These are phyloP conservation scores for Alternaria conjuncta DNA, from an alignment of 2,329 filamentous ascomycete genomes.

Conservation along the genomic window DNA sequence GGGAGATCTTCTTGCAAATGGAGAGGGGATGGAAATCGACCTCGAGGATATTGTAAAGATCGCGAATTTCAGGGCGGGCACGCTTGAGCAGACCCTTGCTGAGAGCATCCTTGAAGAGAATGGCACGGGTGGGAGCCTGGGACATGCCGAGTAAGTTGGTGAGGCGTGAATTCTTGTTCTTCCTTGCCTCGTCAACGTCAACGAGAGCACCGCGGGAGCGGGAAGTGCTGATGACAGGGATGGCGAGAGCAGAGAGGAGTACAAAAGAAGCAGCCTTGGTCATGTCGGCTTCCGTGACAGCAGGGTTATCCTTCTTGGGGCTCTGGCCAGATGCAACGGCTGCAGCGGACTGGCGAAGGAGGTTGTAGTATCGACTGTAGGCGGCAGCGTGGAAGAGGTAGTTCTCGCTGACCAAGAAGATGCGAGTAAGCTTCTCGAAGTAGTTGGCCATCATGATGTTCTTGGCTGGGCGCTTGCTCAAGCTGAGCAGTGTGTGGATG, in stretches of 20 bases:
- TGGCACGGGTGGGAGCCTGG: slow-evolving; percentile 83
- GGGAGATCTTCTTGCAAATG: slow-evolving; percentile 98
- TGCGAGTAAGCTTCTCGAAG: slow-evolving; percentile 98
- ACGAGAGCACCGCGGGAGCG: slow-evolving; percentile 94
- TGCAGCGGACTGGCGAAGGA: slow-evolving; percentile 87
- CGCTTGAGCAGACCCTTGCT: slow-evolving; percentile 94
- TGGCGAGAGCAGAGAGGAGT: slow-evolving; percentile 91
- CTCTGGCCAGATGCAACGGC: slow-evolving; percentile 83
- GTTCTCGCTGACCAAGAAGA: slow-evolving; percentile 99
- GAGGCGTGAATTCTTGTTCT: slow-evolving; percentile 98
- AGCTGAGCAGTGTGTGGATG: slow-evolving; percentile 94
- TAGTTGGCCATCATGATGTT: slow-evolving; percentile 99
- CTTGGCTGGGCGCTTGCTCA: slow-evolving; percentile 98
- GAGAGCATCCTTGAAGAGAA: slow-evolving; percentile 93
- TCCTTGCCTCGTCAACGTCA: slow-evolving; percentile 94
- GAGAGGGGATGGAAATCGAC: slow-evolving; percentile 98
- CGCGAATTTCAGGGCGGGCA: slow-evolving; percentile 90
- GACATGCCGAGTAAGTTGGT: slow-evolving; percentile 96
- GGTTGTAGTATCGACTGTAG: slow-evolving; percentile 96
- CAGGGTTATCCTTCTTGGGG: slow-evolving; percentile 93
- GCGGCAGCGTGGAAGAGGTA: slow-evolving; percentile 98
- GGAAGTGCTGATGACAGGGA: slow-evolving; percentile 98
- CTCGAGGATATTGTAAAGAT: slow-evolving; percentile 98
- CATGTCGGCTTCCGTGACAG: slow-evolving; percentile 85
- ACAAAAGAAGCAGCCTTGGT: slow-evolving; percentile 96